These are phyloP conservation scores for Sporormia fimetaria DNA, from an alignment of 495 filamentous ascomycete genomes.

Conservation along the genomic window DNA sequence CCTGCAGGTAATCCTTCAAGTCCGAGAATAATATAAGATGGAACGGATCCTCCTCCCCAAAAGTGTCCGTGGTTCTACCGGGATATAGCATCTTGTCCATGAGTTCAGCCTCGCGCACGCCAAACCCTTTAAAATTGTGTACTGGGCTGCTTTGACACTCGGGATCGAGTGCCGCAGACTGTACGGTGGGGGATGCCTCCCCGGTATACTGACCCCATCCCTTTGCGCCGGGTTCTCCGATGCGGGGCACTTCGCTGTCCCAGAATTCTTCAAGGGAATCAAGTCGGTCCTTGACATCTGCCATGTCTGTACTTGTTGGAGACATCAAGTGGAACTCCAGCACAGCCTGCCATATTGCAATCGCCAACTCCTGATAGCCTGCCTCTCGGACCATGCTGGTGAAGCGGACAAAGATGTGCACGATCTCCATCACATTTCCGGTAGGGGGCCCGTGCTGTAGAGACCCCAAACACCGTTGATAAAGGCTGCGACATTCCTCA, in stretches of 20 bases:
- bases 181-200: conserved; percentile 15
- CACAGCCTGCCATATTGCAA: conserved; percentile 72
- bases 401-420: conserved; percentile 63
- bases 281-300: conserved; percentile 24
- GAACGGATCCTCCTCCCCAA: conserved; percentile 64
- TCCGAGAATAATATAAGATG: conserved; percentile 70
- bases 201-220: conserved; percentile 55
- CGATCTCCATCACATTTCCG: conserved; percentile 39
- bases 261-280: conserved; percentile 63
- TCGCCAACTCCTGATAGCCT: conserved; percentile 66
- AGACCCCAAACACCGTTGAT: conserved; percentile 43
- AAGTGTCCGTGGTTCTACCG: conserved; percentile 52
- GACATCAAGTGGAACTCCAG: conserved; percentile 62
- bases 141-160: not conserved
- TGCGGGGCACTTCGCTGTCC: conserved; percentile 71
- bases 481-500: conserved; percentile 48
- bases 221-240: conserved; percentile 60
- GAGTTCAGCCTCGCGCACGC: conserved; percentile 44
- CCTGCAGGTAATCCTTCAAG: conserved; percentile 46
- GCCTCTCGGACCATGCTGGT: conserved; percentile 66
- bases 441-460: conserved; percentile 26
- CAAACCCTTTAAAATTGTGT: conserved; percentile 45
- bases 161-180: not conserved
- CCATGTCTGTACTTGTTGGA: conserved; percentile 29
- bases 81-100: conserved; percentile 44